Evolutionary conservation across 2,329 filamentous ascomycete species (phyloP), one percentile per base, ranked within the genome.

Genomic region (Neonectria hederae): DNA sequence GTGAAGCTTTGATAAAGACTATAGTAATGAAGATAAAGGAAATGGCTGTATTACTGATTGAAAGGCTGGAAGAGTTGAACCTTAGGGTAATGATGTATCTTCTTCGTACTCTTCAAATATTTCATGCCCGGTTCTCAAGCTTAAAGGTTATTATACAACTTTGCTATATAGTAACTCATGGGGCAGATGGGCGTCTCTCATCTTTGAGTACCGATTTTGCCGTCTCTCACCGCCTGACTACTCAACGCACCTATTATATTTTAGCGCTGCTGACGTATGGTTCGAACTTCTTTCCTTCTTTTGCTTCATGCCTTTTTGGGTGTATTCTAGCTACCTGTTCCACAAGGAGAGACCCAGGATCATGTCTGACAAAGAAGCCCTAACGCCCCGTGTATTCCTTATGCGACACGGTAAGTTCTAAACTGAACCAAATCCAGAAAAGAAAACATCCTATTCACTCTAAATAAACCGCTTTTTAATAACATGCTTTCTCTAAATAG

Each of bases 301-400:
- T 38, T 7, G 6, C 30, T 9, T 38, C 3, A 42, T 8, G 17
- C 38, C 21, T 42, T 42, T 10, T 21, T 42, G 2, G 8, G 17
- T n/a, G 8, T 21, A 42, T 42, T 11, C 35, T 38, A 13, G 30
- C 6, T 14, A 40, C 17, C 38, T 40, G 7, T 9, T 3, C 38
- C 38, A 9, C 17, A 40, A 40, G 38, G 2, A 19, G 7, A 42
- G n/a, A 42, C 38, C 6, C 1, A 42, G 8, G n/a, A 21, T 9
- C 17, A 57, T 57, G 54, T 46, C 54, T 9, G 38, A 22, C 21
- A 2, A 22, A 30, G 40, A 57, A 6, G 54, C 40, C 42, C 22
- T n/a, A 2, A 46, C 54, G 17, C 54, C 54, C 7, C 54, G 54
- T 24, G 42, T 48, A 19, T 57, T 57, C 14, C 22, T 57, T 14